phyloP scores from a whole-genome alignment of 164 flowering plant genomes.

The Piper longum region DNA sequence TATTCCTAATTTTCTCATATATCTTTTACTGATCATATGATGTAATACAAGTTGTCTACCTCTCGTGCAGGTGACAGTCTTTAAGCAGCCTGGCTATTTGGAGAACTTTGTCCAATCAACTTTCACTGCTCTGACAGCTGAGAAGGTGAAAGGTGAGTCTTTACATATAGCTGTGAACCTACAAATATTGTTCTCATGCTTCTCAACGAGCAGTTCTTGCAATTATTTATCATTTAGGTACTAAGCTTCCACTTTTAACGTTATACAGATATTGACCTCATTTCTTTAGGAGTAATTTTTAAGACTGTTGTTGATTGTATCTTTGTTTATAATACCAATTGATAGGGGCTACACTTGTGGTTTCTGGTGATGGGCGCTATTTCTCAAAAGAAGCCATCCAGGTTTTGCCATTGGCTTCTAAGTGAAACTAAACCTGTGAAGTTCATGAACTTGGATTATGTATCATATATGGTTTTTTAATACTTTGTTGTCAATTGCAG shows the following conservation, averaged over 20 bases:
- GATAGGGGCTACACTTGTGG: conserved; percentile 89
- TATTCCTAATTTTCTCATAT: not conserved
- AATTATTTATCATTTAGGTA: too few relatives aligned
- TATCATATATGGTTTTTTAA: not conserved
- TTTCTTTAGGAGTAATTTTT: too few relatives aligned
- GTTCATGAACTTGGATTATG: not conserved
- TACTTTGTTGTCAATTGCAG: conserved; percentile 29
- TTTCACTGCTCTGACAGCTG: conserved; percentile 67
- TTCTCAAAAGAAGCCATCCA: conserved; percentile 91
- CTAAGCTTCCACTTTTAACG: not conserved
- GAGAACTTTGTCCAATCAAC: conserved; percentile 90
- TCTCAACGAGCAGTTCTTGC: not conserved
- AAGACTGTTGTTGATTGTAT: too few relatives aligned
- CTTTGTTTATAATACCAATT: not conserved
- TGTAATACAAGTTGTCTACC: not conserved
- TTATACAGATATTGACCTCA: not conserved
- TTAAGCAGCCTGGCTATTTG: conserved; percentile 70
- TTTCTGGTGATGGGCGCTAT: conserved; percentile 99
- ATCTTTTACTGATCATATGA: too few relatives aligned
- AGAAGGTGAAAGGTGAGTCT: conserved; percentile 59
- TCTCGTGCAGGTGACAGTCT: conserved; percentile 75
- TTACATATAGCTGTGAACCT: not conserved
- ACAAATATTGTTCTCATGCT: not conserved
- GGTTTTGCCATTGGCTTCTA: conserved; percentile 22
- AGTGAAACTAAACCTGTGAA: too few relatives aligned